A percentile compares a stretch with the other conserved stretches of the same genome.
Conservation (phyloP, 257 asterid genomes). For the Petunia axillaris region DNA sequence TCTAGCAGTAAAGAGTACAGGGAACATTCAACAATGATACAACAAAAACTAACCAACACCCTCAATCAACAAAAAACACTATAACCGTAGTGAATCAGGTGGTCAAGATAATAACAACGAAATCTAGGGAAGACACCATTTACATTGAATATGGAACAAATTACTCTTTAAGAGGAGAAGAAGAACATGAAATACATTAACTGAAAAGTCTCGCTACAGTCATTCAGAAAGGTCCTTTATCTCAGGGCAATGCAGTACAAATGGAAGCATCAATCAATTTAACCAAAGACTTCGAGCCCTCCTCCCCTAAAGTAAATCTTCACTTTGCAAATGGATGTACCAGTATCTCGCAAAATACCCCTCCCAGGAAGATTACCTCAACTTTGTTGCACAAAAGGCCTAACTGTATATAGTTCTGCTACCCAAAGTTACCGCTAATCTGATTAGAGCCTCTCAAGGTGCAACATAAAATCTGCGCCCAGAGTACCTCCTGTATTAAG, state of each 20-base stretch:
- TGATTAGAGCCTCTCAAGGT: slow-evolving; percentile 14
- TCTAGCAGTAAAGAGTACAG: neutral
- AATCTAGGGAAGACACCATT: neutral
- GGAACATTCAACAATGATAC: neutral
- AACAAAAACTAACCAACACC: neutral
- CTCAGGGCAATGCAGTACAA: slow-evolving; percentile 17
- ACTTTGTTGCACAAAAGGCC: slow-evolving; percentile 9
- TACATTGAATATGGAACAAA: slow-evolving; percentile 12
- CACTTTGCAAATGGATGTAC: slow-evolving; percentile 4
- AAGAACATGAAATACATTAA: neutral
- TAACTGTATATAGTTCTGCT: neutral
- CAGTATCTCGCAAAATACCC: neutral
- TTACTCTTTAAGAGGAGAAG: neutral
- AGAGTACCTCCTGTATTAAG: slow-evolving; percentile 12
- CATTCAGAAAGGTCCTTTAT: neutral
- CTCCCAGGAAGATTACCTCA: neutral
- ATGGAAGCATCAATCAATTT: neutral
- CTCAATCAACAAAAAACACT: neutral
- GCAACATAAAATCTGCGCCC: slow-evolving; percentile 10
- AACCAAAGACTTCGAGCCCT: neutral
- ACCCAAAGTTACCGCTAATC: neutral
- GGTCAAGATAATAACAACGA: slow-evolving; percentile 17
- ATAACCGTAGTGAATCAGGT: neutral
- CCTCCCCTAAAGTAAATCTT: slow-evolving; percentile 14
- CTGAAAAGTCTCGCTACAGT: slow-evolving; percentile 1